A percentile compares a stretch with the other conserved stretches of the same genome.
These are phyloP conservation scores for Ganoderma resinaceum DNA, from an alignment of 1,284 basidiomycete species.

Conservation along the genomic window DNA sequence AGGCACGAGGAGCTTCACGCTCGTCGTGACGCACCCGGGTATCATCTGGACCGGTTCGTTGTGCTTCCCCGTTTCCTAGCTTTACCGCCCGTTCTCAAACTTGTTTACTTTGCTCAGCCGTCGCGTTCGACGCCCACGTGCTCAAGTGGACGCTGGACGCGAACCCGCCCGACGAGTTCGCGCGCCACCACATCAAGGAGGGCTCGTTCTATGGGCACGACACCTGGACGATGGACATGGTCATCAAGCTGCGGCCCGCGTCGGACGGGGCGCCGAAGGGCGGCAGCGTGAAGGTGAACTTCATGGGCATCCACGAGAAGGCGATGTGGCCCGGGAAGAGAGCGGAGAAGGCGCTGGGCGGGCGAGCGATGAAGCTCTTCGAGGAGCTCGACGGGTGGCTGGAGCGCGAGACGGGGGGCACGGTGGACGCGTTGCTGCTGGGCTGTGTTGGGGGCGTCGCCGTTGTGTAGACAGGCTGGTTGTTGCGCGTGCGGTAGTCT, in stretches of 20 bases:
- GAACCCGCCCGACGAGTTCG: constrained; percentile 73
- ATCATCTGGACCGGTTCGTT: constrained; percentile 85
- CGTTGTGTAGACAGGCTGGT: constrained; percentile 34
- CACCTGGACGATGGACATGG: constrained; percentile 75
- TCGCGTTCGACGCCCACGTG: constrained; percentile 94
- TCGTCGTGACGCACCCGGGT: constrained; percentile 83
- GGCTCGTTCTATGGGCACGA: constrained; percentile 83
- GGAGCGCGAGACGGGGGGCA: constrained; percentile 59
- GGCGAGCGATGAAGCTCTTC: constrained; percentile 71
- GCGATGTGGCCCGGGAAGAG: constrained; percentile 84
- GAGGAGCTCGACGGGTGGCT: constrained; percentile 74
- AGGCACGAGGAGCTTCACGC: constrained; percentile 75
- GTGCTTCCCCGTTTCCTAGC: constrained; percentile 4
- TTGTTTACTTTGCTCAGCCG: constrained; percentile 51
- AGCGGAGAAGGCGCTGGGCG: constrained; percentile 55
- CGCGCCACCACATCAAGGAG: constrained; percentile 93
- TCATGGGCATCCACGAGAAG: constrained; percentile 75
- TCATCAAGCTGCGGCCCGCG: constrained; percentile 58
- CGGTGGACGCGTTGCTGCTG: constrained; percentile 69
- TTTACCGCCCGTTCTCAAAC: neutral
- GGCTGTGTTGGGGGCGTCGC: constrained; percentile 72
- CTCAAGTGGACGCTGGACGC: constrained; percentile 85
- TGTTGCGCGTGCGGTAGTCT: neutral
- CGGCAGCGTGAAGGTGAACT: constrained; percentile 59
- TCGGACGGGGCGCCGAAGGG: constrained; percentile 24